phyloP scores from a whole-genome alignment of 2,329 filamentous ascomycete species.

The Amauroascus niger region DNA sequence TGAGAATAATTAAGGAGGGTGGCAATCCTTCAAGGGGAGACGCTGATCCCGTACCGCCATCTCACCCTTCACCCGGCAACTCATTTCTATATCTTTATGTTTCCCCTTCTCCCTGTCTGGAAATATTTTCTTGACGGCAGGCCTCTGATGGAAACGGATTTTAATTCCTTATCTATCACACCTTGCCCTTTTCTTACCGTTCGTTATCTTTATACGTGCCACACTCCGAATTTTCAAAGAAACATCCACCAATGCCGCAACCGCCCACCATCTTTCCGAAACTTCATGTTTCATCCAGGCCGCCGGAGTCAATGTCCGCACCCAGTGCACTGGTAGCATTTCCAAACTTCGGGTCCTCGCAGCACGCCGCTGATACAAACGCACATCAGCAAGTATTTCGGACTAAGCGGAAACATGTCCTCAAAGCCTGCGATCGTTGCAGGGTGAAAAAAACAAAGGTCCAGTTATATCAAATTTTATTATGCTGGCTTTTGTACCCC shows the following conservation, averaged over 20 bases:
- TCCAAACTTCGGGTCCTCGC: conserved; percentile 25
- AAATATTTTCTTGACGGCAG: conserved; percentile 5
- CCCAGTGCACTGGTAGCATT: conserved; percentile 26
- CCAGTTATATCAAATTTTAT: conserved; percentile 15
- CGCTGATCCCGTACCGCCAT: conserved; percentile 9
- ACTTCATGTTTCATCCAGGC: conserved; percentile 26
- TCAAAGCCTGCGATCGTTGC: conserved; percentile 39
- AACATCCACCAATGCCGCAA: conserved; percentile 17
- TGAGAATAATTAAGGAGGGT: conserved; percentile 5
- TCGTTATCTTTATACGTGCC: conserved; percentile 2
- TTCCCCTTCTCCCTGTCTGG: conserved; percentile 15
- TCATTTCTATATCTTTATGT: conserved; percentile 16
- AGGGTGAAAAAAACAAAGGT: conserved; percentile 40
- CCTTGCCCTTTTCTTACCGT: conserved; percentile 2
- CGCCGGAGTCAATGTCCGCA: conserved; percentile 29
- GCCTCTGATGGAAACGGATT: conserved; percentile 11
- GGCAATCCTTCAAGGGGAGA: conserved; percentile 7
- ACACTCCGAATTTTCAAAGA: not conserved
- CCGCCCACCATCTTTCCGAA: conserved; percentile 27
- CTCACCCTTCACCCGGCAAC: not conserved
- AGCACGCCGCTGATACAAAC: conserved; percentile 27
- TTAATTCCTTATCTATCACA: conserved; percentile 9
- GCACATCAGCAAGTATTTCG: conserved; percentile 34
- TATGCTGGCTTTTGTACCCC: conserved; percentile 2
- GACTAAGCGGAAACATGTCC: conserved; percentile 38